A percentile compares a stretch with the other conserved stretches of the same genome.
Conservation (phyloP, 805 yeast species). For the Scheffersomyces lignosus region DNA sequence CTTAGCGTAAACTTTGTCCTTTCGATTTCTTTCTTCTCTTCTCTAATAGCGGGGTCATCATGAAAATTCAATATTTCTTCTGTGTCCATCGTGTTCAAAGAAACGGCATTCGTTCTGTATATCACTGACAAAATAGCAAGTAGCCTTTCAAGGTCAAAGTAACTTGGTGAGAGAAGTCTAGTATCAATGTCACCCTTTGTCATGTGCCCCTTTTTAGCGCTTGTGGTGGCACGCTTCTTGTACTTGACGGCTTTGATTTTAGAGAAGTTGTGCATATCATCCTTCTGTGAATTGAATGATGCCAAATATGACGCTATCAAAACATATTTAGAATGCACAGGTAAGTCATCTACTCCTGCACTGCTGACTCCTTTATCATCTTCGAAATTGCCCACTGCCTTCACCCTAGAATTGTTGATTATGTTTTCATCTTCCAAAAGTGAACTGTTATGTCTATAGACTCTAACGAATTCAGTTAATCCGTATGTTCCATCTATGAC, state of each 20-base stretch:
- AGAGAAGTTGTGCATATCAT: constrained; percentile 71
- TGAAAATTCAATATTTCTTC: constrained; percentile 20
- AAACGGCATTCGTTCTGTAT: constrained; percentile 41
- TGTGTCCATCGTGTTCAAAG: constrained; percentile 23
- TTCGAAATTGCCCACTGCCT: constrained; percentile 16
- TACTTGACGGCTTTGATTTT: constrained; percentile 42
- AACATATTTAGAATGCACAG: constrained; percentile 65
- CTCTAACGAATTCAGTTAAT: constrained; percentile 31
- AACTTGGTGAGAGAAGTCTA: constrained; percentile 65
- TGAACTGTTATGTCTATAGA: constrained; percentile 31
- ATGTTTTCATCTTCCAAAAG: constrained; percentile 30
- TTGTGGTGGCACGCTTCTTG: constrained; percentile 37
- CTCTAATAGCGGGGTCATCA: constrained; percentile 34
- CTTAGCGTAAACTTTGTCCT: constrained; percentile 36
- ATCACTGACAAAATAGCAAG: constrained; percentile 78
- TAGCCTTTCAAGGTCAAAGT: constrained; percentile 76
- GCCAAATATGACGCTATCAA: constrained; percentile 82
- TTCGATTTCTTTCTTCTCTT: constrained; percentile 34
- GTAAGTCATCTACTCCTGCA: constrained; percentile 43
- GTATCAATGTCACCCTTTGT: constrained; percentile 53
- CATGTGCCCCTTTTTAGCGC: constrained; percentile 16
- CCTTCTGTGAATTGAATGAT: constrained; percentile 68
- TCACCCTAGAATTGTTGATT: constrained; percentile 32
- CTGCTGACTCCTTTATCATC: constrained; percentile 16
- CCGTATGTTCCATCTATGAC: constrained; percentile 19